phyloP scores from a whole-genome alignment of 768 basidiomycete species.

The Strobilomyces confusus region DNA sequence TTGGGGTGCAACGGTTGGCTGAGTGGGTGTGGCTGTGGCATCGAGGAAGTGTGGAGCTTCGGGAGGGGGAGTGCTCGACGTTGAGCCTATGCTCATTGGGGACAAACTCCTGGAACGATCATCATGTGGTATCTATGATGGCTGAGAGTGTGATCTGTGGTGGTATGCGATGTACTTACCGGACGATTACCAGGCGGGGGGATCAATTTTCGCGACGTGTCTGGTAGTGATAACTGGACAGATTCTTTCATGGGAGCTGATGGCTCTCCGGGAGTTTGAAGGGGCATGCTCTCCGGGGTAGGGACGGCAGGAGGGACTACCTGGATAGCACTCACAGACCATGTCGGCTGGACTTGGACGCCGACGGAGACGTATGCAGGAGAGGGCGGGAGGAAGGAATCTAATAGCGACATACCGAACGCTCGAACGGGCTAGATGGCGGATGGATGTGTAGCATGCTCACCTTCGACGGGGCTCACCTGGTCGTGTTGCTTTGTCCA shows the following conservation, averaged over 20 bases:
- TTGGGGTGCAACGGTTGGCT: constrained; percentile 2
- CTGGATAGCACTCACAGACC: constrained; percentile 39
- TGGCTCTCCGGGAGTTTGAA: constrained; percentile 1
- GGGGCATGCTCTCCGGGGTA: constrained; percentile 9
- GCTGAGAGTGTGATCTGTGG: constrained; percentile 20
- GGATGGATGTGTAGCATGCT: constrained; percentile 21
- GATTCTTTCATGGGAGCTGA: constrained; percentile 13
- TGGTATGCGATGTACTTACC: constrained; percentile 17
- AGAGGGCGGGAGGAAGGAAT: constrained; percentile 21
- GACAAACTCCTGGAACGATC: constrained; percentile 47
- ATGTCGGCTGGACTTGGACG: constrained; percentile 40
- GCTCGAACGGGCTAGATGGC: constrained; percentile 18
- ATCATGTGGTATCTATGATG: constrained; percentile 26
- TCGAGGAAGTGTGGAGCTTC: constrained; percentile 16
- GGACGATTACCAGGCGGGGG: constrained; percentile 15
- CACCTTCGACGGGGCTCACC: constrained; percentile 37
- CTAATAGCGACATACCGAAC: constrained; percentile 28
- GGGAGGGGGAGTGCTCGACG: constrained; percentile 37
- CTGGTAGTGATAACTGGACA: constrained; percentile 1
- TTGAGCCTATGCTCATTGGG: constrained; percentile 60
- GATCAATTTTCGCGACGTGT: constrained; percentile 12
- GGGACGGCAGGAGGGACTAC: constrained; percentile 21
- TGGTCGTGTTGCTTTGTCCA: constrained; percentile 52
- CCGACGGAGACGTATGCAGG: constrained; percentile 39
- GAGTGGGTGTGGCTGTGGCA: constrained; percentile 3